phyloP scores from a whole-genome alignment of 2,329 filamentous ascomycete species.

The Epichloe elymi region DNA sequence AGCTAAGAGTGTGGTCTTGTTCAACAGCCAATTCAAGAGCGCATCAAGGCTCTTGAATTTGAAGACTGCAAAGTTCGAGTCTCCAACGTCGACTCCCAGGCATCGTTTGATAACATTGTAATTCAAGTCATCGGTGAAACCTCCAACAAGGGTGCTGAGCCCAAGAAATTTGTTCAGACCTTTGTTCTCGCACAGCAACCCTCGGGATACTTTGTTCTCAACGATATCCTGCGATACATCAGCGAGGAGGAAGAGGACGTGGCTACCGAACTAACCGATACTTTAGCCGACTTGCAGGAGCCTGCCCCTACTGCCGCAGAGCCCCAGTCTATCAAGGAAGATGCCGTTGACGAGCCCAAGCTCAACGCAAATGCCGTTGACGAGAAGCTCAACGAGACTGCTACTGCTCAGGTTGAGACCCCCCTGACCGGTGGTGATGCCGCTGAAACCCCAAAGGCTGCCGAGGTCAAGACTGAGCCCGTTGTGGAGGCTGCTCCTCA shows the following conservation, averaged over 20 bases:
- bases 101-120: slow-evolving; percentile 83
- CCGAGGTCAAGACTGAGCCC: slow-evolving; percentile 17
- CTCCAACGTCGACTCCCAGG: slow-evolving; percentile 93
- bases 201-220: slow-evolving; percentile 94
- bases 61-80: slow-evolving; percentile 98
- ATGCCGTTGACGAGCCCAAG: slow-evolving; percentile 23
- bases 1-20: slow-evolving; percentile 6
- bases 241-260: slow-evolving; percentile 71
- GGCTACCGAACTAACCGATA: slow-evolving; percentile 21
- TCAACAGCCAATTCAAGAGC: slow-evolving; percentile 76
- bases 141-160: slow-evolving; percentile 81
- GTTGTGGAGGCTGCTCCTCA: slow-evolving; percentile 26
- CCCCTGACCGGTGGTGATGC: slow-evolving; percentile 7
- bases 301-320: slow-evolving; percentile 19
- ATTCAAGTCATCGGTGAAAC: slow-evolving; percentile 98
- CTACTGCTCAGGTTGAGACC: neutral
- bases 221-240: slow-evolving; percentile 94
- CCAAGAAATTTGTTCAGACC: slow-evolving; percentile 94
- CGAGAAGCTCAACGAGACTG: slow-evolving; percentile 25
- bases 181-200: slow-evolving; percentile 94
- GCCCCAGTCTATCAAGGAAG: slow-evolving; percentile 35
- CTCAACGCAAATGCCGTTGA: slow-evolving; percentile 20
- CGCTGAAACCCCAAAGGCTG: slow-evolving; percentile 18
- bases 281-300: slow-evolving; percentile 13
- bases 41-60: slow-evolving; percentile 85